These are phyloP conservation scores for Spathaspora passalidarum DNA, from an alignment of 805 yeast genomes.

Conservation along the genomic window DNA sequence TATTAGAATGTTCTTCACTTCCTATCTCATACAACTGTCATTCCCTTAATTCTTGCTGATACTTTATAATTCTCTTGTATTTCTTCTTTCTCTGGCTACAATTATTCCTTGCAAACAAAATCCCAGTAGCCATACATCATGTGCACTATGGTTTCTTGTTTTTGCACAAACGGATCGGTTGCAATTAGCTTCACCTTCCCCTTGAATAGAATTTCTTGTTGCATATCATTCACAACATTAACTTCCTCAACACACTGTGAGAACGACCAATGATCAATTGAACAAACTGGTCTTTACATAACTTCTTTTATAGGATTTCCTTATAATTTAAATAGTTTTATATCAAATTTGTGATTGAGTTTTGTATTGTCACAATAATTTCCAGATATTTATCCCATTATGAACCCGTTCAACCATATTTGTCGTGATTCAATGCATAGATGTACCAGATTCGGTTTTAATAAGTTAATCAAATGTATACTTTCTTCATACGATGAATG, in stretches of 20 bases:
- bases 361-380: conserved; percentile 19
- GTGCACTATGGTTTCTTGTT: not conserved
- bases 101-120: conserved; percentile 23
- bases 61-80: conserved; percentile 19
- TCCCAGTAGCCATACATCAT: conserved; percentile 11
- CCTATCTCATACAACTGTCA: conserved; percentile 1
- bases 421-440: conserved; percentile 37
- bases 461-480: conserved; percentile 27
- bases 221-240: conserved; percentile 15
- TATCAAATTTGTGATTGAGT: conserved; percentile 14
- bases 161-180: not conserved
- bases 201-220: conserved; percentile 6
- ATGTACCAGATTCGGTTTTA: conserved; percentile 40
- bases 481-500: conserved; percentile 47
- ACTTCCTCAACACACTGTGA: conserved; percentile 28
- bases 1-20: conserved; percentile 2
- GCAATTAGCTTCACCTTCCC: not conserved
- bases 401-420: conserved; percentile 37
- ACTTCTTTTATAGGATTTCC: conserved; percentile 18
- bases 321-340: conserved; percentile 8
- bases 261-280: conserved; percentile 33
- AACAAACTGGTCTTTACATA: conserved; percentile 16
- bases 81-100: conserved; percentile 22
- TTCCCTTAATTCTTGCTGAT: conserved; percentile 18
- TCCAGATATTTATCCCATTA: conserved; percentile 41